Percentiles rank a stretch among this genome's conserved stretches.
phyloP scores from a whole-genome alignment of 78 protist species.

The Dictyostelium capitatum region DNA sequence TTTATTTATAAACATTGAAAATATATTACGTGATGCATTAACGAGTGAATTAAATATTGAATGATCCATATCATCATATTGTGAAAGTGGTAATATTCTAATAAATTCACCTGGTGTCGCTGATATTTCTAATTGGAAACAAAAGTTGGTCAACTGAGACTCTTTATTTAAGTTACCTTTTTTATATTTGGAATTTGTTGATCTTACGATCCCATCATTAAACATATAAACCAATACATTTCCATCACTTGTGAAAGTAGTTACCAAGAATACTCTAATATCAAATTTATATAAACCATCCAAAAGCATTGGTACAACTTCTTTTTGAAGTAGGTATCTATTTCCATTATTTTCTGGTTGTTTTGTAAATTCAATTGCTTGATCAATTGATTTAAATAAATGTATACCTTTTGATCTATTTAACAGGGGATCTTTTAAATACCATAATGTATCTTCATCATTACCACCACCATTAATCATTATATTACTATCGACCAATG shows the following conservation, averaged over 20 bases:
- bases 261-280: constrained; percentile 16
- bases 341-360: neutral
- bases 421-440: constrained; percentile 44
- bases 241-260: neutral
- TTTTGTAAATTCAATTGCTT: neutral
- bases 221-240: constrained; percentile 2
- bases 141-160: constrained; percentile 57
- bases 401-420: constrained; percentile 44
- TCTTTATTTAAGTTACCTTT: neutral
- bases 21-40: constrained; percentile 26
- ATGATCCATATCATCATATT: neutral
- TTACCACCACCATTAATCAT: no score
- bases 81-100: constrained; percentile 18
- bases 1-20: neutral
- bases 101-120: neutral
- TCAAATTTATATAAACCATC: constrained; percentile 40
- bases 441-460: constrained; percentile 10
- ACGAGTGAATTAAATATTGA: neutral
- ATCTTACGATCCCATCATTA: constrained; percentile 55
- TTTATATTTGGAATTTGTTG: neutral
- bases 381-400: constrained; percentile 23
- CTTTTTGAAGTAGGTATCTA: constrained; percentile 58
- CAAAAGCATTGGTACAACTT: constrained; percentile 26
- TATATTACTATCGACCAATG: neutral
- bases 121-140: constrained; percentile 14